Evolutionary conservation across 2,329 filamentous ascomycete genomes (phyloP).

Genomic region (Fusarium nanum): DNA sequence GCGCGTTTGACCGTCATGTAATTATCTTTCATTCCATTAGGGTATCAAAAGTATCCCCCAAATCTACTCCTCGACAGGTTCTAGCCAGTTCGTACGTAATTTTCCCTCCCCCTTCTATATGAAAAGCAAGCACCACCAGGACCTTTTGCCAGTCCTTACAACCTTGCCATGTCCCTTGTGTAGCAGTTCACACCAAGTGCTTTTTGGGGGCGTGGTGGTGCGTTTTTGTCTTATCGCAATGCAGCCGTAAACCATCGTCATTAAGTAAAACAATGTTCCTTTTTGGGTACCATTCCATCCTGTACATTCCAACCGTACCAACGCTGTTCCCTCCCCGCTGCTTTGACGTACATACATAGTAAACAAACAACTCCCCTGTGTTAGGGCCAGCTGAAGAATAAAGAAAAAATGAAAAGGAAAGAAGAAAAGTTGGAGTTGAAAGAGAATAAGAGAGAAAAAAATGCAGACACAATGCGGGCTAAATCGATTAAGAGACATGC

Average conservation of each 20-base stretch:
- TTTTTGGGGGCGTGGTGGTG: conserved; percentile 29
- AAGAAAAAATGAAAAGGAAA: conserved; percentile 21
- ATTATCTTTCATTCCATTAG: conserved; percentile 44
- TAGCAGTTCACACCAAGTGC: conserved; percentile 18
- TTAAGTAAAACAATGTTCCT: conserved; percentile 46
- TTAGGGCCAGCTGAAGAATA: conserved; percentile 21
- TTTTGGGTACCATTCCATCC: conserved; percentile 43
- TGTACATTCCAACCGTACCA: conserved; percentile 38
- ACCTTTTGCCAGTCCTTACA: conserved; percentile 24
- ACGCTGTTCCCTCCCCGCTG: conserved; percentile 34
- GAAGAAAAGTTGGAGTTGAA: conserved; percentile 20
- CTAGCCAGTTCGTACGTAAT: conserved; percentile 46
- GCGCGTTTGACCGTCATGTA: conserved; percentile 9
- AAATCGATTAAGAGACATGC: conserved; percentile 41
- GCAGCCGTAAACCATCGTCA: conserved; percentile 49
- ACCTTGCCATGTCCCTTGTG: conserved; percentile 15
- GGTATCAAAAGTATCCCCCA: conserved; percentile 41
- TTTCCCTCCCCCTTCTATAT: conserved; percentile 34
- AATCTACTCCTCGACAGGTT: conserved; percentile 40
- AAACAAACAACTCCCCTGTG: conserved; percentile 16
- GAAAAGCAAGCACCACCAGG: conserved; percentile 35
- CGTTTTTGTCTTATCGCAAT: conserved; percentile 46
- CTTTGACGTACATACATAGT: conserved; percentile 31
- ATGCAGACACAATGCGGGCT: conserved; percentile 43
- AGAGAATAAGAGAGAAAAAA: conserved; percentile 34